phyloP scores from a whole-genome alignment of 805 yeast species.

The Saccharomyces cerevisiae region DNA sequence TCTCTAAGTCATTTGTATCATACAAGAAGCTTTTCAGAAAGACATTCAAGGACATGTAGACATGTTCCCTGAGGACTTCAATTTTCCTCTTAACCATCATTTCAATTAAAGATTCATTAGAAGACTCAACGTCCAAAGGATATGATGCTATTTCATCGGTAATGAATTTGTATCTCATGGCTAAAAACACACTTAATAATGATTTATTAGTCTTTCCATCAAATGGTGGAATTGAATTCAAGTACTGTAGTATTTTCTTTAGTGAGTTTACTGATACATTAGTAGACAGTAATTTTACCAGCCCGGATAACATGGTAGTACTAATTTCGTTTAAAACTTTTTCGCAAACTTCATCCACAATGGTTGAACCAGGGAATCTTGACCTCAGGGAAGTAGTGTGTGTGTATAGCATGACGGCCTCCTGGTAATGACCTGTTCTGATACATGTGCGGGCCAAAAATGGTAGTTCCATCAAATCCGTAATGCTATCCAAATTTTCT shows the following conservation, averaged over 20 bases:
- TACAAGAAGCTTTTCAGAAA: conserved; percentile 17
- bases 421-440: conserved; percentile 77
- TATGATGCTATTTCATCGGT: conserved; percentile 46
- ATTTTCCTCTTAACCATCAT: conserved; percentile 57
- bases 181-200: conserved; percentile 49
- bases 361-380: conserved; percentile 46
- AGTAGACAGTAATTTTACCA: conserved; percentile 62
- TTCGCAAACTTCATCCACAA: conserved; percentile 24
- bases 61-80: conserved; percentile 73
- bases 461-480: conserved; percentile 79
- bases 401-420: conserved; percentile 76
- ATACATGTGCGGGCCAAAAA: conserved; percentile 78
- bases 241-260: conserved; percentile 67
- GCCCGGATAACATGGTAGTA: conserved; percentile 58
- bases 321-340: conserved; percentile 25
- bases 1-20: conserved; percentile 2
- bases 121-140: conserved; percentile 11
- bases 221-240: conserved; percentile 58
- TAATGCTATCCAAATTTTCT: conserved; percentile 58
- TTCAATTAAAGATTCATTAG: conserved; percentile 19
- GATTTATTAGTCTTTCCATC: conserved; percentile 26
- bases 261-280: conserved; percentile 72
- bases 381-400: conserved; percentile 60
- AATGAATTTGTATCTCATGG: conserved; percentile 63
- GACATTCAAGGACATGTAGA: conserved; percentile 23